A percentile compares a stretch with the other conserved stretches of the same genome.
These are phyloP conservation scores for Breynia disticha DNA, from an alignment of 441 rosid species.

Conservation along the genomic window DNA sequence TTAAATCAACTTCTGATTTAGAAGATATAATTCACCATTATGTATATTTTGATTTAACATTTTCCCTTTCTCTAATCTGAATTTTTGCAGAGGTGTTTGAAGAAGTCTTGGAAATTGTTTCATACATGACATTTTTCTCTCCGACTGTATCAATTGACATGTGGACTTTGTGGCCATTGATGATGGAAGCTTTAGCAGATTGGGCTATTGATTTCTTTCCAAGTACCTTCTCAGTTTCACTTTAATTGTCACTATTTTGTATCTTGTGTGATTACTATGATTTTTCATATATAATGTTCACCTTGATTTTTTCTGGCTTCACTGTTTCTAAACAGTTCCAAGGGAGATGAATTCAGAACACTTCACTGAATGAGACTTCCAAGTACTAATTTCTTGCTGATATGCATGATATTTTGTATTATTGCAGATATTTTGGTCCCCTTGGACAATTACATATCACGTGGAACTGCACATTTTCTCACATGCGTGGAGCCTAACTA, in stretches of 20 bases:
- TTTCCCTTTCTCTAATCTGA: conserved; percentile 3
- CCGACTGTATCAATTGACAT: conserved; percentile 92
- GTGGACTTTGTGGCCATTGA: conserved; percentile 98
- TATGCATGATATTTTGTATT: conserved; percentile 13
- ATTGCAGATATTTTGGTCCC: conserved; percentile 86
- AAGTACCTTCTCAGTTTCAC: conserved; percentile 41
- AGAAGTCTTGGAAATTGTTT: conserved; percentile 95
- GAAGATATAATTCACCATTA: too few relatives aligned
- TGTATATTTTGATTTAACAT: conserved; percentile 4
- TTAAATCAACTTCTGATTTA: too few relatives aligned
- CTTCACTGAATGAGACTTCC: too few relatives aligned
- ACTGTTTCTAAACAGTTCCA: too few relatives aligned
- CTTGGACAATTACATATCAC: conserved; percentile 78
- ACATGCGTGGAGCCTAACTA: conserved; percentile 82
- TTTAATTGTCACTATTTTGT: neutral
- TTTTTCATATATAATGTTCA: too few relatives aligned
- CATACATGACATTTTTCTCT: conserved; percentile 87
- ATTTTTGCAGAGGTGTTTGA: conserved; percentile 83
- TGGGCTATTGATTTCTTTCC: conserved; percentile 99
- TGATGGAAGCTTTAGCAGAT: conserved; percentile 84
- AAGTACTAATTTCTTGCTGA: neutral
- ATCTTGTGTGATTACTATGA: neutral
- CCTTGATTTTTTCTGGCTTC: too few relatives aligned
- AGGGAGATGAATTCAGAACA: too few relatives aligned
- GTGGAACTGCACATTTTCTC: conserved; percentile 82